Conservation (phyloP, 257 asterid genomes). For the Nicotiana attenuata region DNA sequence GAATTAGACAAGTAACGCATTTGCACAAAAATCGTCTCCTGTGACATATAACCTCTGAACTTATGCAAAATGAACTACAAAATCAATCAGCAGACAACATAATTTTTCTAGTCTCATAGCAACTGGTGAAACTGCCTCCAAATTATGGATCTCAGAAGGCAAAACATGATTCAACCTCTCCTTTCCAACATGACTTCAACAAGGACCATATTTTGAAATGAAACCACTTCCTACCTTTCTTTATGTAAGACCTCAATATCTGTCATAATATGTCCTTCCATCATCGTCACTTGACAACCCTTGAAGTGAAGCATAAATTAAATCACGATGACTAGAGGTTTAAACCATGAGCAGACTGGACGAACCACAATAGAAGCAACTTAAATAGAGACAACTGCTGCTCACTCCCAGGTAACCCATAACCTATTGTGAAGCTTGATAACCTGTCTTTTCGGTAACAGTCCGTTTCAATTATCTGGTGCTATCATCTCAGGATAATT, state of each 20-base stretch:
- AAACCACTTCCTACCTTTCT: not conserved
- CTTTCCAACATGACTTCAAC: not conserved
- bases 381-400: too few relatives aligned
- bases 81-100: not conserved
- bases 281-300: too few relatives aligned
- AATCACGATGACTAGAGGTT: too few relatives aligned
- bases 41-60: not conserved
- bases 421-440: too few relatives aligned
- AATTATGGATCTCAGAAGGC: not conserved
- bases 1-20: not conserved
- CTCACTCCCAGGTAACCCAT: too few relatives aligned
- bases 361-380: too few relatives aligned
- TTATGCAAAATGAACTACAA: not conserved
- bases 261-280: not conserved
- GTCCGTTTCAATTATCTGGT: too few relatives aligned
- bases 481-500: too few relatives aligned
- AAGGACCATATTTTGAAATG: not conserved
- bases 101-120: not conserved
- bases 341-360: too few relatives aligned
- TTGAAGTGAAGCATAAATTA: too few relatives aligned
- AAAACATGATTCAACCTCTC: not conserved
- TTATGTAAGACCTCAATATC: not conserved
- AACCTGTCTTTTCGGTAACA: too few relatives aligned
- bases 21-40: not conserved
- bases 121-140: not conserved